These are phyloP conservation scores for Dactylellina sp. DNA, from an alignment of 2,329 filamentous ascomycete genomes.

Conservation along the genomic window DNA sequence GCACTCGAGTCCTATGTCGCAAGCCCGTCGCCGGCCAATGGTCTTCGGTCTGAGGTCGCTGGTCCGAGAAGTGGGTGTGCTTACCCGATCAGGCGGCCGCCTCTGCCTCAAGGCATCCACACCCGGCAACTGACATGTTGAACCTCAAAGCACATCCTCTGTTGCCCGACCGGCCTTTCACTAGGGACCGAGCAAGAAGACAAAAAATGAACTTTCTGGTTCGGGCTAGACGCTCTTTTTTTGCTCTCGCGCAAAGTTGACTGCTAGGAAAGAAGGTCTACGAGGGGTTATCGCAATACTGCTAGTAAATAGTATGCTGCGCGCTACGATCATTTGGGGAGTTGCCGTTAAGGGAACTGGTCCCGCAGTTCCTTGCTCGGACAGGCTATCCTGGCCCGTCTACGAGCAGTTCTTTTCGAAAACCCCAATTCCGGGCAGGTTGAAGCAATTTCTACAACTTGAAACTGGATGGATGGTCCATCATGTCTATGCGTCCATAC, in stretches of 20 bases:
- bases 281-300: too few species aligned
- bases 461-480: constrained; percentile 48
- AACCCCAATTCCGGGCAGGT: constrained; percentile 53
- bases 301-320: too few species aligned
- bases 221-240: constrained; percentile 35
- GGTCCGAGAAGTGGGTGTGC: constrained; percentile 47
- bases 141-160: constrained; percentile 16
- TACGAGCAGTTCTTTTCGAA: constrained; percentile 11
- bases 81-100: constrained; percentile 54
- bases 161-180: constrained; percentile 35
- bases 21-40: constrained; percentile 35
- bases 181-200: constrained; percentile 3
- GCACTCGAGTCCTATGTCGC: constrained; percentile 31
- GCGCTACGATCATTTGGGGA: constrained; percentile 32
- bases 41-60: constrained; percentile 16
- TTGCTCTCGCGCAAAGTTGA: constrained; percentile 32
- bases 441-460: constrained; percentile 55
- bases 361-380: constrained; percentile 51
- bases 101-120: constrained; percentile 56
- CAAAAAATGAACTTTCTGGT: constrained; percentile 47
- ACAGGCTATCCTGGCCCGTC: constrained; percentile 39
- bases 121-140: constrained; percentile 42
- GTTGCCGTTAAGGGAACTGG: constrained; percentile 55
- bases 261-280: constrained; percentile 26
- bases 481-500: constrained; percentile 34